Evolutionary conservation across 192 early-diverging fungal genomes (phyloP).

Genomic region (Backusella tuberculispora): DNA sequence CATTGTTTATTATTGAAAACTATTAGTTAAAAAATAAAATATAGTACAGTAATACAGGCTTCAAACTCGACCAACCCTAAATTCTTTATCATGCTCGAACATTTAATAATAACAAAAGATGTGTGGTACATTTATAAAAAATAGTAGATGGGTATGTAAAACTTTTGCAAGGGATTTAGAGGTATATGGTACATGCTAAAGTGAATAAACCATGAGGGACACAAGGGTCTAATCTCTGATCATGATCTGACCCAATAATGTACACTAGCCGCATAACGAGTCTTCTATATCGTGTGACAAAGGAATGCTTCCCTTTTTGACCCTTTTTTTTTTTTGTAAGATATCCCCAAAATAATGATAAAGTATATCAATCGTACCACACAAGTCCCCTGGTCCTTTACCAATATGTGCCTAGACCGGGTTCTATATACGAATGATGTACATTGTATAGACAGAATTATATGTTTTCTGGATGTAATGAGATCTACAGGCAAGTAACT

Average conservation of each 20-base stretch:
- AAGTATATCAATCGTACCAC: slow-evolving; percentile 1
- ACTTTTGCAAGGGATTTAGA: background rate
- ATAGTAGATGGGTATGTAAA: background rate
- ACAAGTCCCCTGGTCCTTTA: background rate
- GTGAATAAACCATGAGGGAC: background rate
- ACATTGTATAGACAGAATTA: background rate
- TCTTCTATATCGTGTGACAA: background rate
- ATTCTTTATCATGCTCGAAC: background rate
- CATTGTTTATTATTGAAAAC: background rate
- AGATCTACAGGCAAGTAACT: background rate
- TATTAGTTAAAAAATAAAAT: background rate
- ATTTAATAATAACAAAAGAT: slow-evolving; percentile 6
- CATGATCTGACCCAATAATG: background rate
- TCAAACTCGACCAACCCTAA: background rate
- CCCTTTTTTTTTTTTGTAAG: background rate
- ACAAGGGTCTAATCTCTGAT: slow-evolving; percentile 4
- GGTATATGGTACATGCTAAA: background rate
- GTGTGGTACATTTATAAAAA: background rate
- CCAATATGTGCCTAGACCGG: background rate
- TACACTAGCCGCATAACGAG: slow-evolving; percentile 1
- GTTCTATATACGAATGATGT: slow-evolving; percentile 1
- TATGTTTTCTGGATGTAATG: background rate
- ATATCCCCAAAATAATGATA: slow-evolving; percentile 1
- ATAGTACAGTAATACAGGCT: background rate
- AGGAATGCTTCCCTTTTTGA: background rate